phyloP scores from a whole-genome alignment of 2,329 filamentous ascomycete genomes.

The Ceratocystis destructans region DNA sequence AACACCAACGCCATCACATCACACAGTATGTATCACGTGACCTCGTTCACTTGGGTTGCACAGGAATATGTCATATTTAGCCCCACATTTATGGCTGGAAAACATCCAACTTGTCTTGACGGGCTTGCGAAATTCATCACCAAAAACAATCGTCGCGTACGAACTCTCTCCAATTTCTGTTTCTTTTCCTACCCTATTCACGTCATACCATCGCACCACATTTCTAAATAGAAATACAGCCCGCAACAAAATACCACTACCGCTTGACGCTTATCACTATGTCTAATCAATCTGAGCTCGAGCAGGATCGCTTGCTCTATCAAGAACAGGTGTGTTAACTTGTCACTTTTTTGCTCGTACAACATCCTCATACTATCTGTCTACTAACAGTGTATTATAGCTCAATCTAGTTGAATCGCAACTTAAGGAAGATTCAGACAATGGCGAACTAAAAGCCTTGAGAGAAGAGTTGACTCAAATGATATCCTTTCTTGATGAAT shows the following conservation, averaged over 20 bases:
- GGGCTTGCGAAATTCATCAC: background rate
- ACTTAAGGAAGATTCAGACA: constrained; percentile 67
- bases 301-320: constrained; percentile 41
- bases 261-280: background rate
- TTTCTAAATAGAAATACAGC: background rate
- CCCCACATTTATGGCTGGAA: background rate
- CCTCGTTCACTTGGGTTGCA: background rate
- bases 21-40: background rate
- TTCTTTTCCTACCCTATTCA: background rate
- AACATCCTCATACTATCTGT: constrained; percentile 20
- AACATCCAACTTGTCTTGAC: background rate
- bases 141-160: background rate
- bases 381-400: constrained; percentile 30
- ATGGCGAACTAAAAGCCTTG: constrained; percentile 61
- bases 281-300: constrained; percentile 26
- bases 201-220: background rate
- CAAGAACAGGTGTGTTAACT: constrained; percentile 39
- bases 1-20: background rate
- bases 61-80: background rate
- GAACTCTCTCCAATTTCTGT: background rate
- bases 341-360: background rate
- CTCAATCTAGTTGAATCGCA: constrained; percentile 65
- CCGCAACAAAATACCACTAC: background rate
- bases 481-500: constrained; percentile 64
- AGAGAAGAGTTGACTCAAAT: constrained; percentile 70